Evolutionary conservation across 306 rosid species (phyloP).

Genomic region (Alnus glutinosa): DNA sequence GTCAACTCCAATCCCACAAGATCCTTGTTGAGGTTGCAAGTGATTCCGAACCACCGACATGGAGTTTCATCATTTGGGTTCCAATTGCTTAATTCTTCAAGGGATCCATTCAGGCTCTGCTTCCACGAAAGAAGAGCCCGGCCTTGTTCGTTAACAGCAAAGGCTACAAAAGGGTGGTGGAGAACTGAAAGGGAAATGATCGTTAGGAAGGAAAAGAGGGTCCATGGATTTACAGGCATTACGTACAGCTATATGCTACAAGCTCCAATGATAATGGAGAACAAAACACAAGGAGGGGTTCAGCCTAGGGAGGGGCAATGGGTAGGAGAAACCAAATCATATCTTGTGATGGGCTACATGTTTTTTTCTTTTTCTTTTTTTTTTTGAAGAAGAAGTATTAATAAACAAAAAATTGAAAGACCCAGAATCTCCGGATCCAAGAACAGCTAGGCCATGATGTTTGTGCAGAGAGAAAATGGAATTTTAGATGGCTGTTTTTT

Average conservation of each 20-base stretch:
- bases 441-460: constrained; percentile 94
- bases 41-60: constrained; percentile 81
- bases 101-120: constrained; percentile 66
- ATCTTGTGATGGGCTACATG: constrained; percentile 62
- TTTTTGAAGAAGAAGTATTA: not conserved
- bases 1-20: constrained; percentile 61
- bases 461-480: constrained; percentile 59
- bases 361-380: constrained; percentile 1
- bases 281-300: constrained; percentile 28
- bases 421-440: constrained; percentile 95
- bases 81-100: constrained; percentile 54
- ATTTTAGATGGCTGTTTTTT: constrained; percentile 54
- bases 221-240: constrained; percentile 92
- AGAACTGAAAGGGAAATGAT: constrained; percentile 44
- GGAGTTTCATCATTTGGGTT: constrained; percentile 60
- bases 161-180: constrained; percentile 26
- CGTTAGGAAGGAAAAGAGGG: constrained; percentile 42
- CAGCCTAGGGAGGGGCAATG: constrained; percentile 81
- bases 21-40: constrained; percentile 55
- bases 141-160: constrained; percentile 76
- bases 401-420: constrained; percentile 31
- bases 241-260: constrained; percentile 50
- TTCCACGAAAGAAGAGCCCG: constrained; percentile 82
- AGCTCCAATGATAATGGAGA: constrained; percentile 48
- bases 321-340: constrained; percentile 75